Conservation (phyloP, 345 rosid genomes). For the Citrus medica region DNA sequence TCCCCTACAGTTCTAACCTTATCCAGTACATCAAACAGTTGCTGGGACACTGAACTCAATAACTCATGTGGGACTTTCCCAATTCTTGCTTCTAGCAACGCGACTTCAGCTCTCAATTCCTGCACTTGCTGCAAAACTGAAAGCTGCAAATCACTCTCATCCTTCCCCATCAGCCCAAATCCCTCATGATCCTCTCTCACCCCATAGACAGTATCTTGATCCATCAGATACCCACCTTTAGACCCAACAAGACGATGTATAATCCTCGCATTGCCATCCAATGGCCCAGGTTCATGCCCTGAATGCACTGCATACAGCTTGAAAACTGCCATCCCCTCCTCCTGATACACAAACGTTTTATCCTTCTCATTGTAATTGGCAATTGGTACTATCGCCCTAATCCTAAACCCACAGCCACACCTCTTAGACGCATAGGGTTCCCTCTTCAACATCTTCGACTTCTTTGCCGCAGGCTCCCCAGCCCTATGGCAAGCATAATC, state of each 20-base stretch:
- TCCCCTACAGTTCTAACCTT: slow-evolving; percentile 78
- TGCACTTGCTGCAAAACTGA: slow-evolving; percentile 76
- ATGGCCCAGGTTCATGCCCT: slow-evolving; percentile 96
- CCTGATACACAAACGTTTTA: slow-evolving; percentile 89
- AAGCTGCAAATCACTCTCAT: slow-evolving; percentile 64
- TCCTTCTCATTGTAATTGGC: slow-evolving; percentile 93
- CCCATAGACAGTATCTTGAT: slow-evolving; percentile 80
- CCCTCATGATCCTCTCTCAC: slow-evolving; percentile 80
- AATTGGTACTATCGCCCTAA: slow-evolving; percentile 95
- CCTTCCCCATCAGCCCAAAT: slow-evolving; percentile 62
- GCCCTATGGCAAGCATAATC: slow-evolving; percentile 99
- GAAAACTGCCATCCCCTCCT: slow-evolving; percentile 92
- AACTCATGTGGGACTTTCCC: slow-evolving; percentile 56
- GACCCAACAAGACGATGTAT: slow-evolving; percentile 97
- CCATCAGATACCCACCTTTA: slow-evolving; percentile 67
- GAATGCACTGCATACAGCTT: slow-evolving; percentile 95
- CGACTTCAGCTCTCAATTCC: slow-evolving; percentile 69
- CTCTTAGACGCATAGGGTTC: slow-evolving; percentile 97
- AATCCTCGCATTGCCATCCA: slow-evolving; percentile 96
- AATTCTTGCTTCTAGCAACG: slow-evolving; percentile 64
- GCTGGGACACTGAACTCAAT: slow-evolving; percentile 69
- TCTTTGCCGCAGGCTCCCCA: slow-evolving; percentile 86
- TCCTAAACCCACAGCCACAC: slow-evolving; percentile 95
- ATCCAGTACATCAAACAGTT: slow-evolving; percentile 62
- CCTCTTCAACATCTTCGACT: slow-evolving; percentile 88